Base-by-base conservation (phyloP, 2,329 filamentous ascomycete genomes). In the Zasmidium citrigriseum region DNA sequence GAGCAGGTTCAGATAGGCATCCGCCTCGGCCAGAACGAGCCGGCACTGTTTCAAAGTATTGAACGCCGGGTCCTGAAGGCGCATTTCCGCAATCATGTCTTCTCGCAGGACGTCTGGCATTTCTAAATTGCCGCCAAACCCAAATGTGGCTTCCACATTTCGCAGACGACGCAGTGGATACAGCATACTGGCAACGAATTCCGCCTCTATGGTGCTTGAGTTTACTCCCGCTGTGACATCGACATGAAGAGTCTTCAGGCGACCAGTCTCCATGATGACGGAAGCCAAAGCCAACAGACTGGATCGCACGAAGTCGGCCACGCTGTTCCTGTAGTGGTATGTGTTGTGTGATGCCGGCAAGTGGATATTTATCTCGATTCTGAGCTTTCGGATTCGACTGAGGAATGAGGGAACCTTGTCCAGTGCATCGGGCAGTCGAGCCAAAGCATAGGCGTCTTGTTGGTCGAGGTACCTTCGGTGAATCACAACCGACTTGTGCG, bases 101-200 rank as follows among this genome's bases (percentile, higher is more conserved):
- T 22, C 9, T 10, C 12, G 27, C 9, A 62, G 21, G 9, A 34
- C 20, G 2, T 22, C 21, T 3, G 54, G 46, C 10, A 54, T 22
- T 4, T 41, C 7, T 11, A n/a, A 4, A 44, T 52, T n/a, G 14
- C 54, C 59, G 47, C 27, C 61, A 24, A 62, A 18, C 4, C 27
- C 61, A 24, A 62, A 18, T 2, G 10, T 34, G 24, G 57, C 44
- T 2, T 49, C 11, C 12, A 59, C 22, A 24, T 54, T 47, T 9
- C 59, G 51, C 1, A 64, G 47, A 27, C 62, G 62, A 7, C 59
- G 59, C 2, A 64, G 45, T 29, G 61, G 61, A 24, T 50, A 59
- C 2, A 60, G 29, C 23, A 54, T 41, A n/a, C 12, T 25, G 4
- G 24, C 29, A 14, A 54, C 14, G 12, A 18, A 22, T n/a, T 50